phyloP scores from a whole-genome alignment of 441 rosid species.

The Syzygium syzygioides region DNA sequence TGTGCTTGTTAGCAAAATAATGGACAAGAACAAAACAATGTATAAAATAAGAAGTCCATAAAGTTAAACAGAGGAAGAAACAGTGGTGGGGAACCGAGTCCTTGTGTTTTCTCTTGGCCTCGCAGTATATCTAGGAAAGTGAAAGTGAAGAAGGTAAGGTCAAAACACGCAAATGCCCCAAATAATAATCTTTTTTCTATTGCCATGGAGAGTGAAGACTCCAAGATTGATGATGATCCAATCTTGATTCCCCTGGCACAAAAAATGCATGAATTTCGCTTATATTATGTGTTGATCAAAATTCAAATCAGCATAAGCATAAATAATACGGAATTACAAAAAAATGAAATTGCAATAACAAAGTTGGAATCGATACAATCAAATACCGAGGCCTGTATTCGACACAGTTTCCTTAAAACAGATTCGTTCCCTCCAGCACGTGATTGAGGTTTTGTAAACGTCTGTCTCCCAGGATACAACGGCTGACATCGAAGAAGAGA shows the following conservation, averaged over 20 bases:
- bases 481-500: too few relatives aligned
- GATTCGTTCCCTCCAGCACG: too few relatives aligned
- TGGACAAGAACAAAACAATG: slow-evolving; percentile 15
- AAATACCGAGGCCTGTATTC: too few relatives aligned
- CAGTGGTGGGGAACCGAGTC: slow-evolving; percentile 19
- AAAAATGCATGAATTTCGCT: not conserved
- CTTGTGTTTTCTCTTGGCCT: not conserved
- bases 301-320: too few relatives aligned
- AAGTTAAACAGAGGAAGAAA: slow-evolving; percentile 21
- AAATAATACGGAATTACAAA: too few relatives aligned
- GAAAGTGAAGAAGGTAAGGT: slow-evolving; percentile 37
- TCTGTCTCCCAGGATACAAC: too few relatives aligned
- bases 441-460: too few relatives aligned
- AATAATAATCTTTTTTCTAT: not conserved
- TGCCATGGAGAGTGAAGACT: not conserved
- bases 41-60: slow-evolving; percentile 22
- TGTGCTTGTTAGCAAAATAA: slow-evolving; percentile 26
- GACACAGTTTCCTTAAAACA: too few relatives aligned
- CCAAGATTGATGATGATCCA: not conserved
- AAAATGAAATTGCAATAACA: too few relatives aligned
- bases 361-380: too few relatives aligned
- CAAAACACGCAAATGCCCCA: slow-evolving; percentile 1
- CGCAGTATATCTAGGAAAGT: slow-evolving; percentile 68
- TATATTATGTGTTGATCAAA: not conserved
- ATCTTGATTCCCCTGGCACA: not conserved